These are phyloP conservation scores for Boletus rufocinnamomeus DNA, from an alignment of 768 basidiomycete genomes.

Conservation along the genomic window DNA sequence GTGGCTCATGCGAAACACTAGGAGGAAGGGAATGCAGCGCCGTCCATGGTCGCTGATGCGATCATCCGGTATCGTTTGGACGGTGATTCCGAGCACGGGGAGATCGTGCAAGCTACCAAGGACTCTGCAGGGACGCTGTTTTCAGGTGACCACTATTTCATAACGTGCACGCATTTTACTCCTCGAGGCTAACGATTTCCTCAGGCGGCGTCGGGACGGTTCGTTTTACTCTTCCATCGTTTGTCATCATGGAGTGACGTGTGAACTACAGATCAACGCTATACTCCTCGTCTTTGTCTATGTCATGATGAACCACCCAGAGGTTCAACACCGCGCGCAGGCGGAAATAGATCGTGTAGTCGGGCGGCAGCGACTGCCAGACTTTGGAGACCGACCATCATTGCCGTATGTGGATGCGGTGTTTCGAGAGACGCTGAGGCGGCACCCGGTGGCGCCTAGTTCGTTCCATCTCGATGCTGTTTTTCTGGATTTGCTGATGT, in stretches of 20 bases:
- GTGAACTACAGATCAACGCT: constrained; percentile 25
- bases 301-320: constrained; percentile 34
- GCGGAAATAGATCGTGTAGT: constrained; percentile 36
- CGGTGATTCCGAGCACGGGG: constrained; percentile 2
- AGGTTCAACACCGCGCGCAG: constrained; percentile 32
- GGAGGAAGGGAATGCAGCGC: constrained; percentile 11
- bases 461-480: background rate
- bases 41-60: constrained; percentile 23
- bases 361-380: constrained; percentile 32
- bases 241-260: background rate
- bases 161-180: too few species aligned
- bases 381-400: constrained; percentile 29
- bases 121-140: constrained; percentile 22
- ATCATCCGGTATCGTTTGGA: constrained; percentile 7
- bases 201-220: constrained; percentile 37
- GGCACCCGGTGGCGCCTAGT: constrained; percentile 30
- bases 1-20: background rate
- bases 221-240: constrained; percentile 3
- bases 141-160: constrained; percentile 15
- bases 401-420: constrained; percentile 39
- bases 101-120: constrained; percentile 19
- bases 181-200: background rate
- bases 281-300: constrained; percentile 30
- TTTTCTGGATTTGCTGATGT: background rate
- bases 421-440: constrained; percentile 36